Evolutionary conservation across 768 basidiomycete species (phyloP).

Genomic region (Psilocybe azurescens): DNA sequence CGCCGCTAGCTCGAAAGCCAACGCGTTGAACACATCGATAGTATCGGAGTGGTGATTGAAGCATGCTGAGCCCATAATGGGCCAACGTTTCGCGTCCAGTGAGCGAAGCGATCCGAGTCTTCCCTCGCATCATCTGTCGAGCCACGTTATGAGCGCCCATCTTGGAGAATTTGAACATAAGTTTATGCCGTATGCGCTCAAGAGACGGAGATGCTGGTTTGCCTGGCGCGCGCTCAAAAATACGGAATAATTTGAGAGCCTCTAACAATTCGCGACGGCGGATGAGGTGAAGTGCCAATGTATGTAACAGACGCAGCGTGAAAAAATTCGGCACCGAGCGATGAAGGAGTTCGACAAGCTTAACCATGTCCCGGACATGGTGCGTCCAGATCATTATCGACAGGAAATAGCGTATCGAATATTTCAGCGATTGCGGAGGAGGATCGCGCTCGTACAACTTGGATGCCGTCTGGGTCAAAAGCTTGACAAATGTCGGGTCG

Average conservation of each 20-base stretch:
- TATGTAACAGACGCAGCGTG: constrained; percentile 40
- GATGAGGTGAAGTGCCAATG: constrained; percentile 46
- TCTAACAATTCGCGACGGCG: constrained; percentile 41
- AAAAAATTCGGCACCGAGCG: constrained; percentile 42
- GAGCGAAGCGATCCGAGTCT: neutral
- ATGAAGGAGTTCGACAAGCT: constrained; percentile 46
- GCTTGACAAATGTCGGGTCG: constrained; percentile 31
- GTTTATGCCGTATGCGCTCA: constrained; percentile 35
- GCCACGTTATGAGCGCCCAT: constrained; percentile 37
- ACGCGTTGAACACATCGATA: constrained; percentile 27
- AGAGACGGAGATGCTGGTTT: constrained; percentile 23
- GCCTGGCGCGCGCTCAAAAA: constrained; percentile 18
- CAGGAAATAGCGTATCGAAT: constrained; percentile 54
- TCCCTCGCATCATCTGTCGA: constrained; percentile 14
- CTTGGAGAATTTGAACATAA: constrained; percentile 33
- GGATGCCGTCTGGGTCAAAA: constrained; percentile 39
- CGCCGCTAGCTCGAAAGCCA: constrained; percentile 26
- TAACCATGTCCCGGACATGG: constrained; percentile 39
- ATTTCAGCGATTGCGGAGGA: constrained; percentile 39
- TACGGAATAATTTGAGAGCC: constrained; percentile 36
- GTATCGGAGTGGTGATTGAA: constrained; percentile 21
- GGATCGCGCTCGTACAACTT: constrained; percentile 38
- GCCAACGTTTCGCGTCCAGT: constrained; percentile 29
- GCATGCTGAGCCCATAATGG: constrained; percentile 29
- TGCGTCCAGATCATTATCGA: constrained; percentile 41